Evolutionary conservation across 2,329 filamentous ascomycete species (phyloP).

Genomic region (Escovopsis sp.): DNA sequence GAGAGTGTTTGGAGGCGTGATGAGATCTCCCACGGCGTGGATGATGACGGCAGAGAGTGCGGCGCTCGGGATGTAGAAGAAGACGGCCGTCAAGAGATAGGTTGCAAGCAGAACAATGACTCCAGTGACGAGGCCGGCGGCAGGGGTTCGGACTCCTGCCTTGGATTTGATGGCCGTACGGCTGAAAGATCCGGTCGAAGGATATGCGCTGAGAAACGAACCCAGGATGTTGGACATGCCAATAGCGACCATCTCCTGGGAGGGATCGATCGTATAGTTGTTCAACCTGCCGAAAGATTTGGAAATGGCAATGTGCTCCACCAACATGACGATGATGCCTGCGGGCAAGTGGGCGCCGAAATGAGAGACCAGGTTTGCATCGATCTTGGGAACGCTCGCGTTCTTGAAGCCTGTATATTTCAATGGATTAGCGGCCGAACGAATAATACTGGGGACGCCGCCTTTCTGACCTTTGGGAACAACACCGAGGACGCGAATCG

Average conservation of each 20-base stretch:
- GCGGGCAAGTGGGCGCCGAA: conserved; percentile 66
- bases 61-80: conserved; percentile 83
- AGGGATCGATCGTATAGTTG: conserved; percentile 91
- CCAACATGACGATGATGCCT: conserved; percentile 82
- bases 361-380: conserved; percentile 47
- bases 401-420: conserved; percentile 52
- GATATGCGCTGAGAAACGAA: conserved; percentile 83
- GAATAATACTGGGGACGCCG: neutral
- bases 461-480: conserved; percentile 52
- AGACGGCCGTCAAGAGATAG: conserved; percentile 74
- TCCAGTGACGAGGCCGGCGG: conserved; percentile 80
- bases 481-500: conserved; percentile 57
- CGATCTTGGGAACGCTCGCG: conserved; percentile 57
- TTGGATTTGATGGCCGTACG: conserved; percentile 96
- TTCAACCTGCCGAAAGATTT: conserved; percentile 95
- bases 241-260: conserved; percentile 90
- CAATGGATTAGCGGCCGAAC: neutral
- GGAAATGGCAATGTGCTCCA: conserved; percentile 93
- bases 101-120: conserved; percentile 76
- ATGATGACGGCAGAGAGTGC: conserved; percentile 82
- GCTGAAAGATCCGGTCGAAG: conserved; percentile 89
- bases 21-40: conserved; percentile 83
- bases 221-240: conserved; percentile 81
- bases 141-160: conserved; percentile 81
- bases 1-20: conserved; percentile 79